phyloP scores from a whole-genome alignment of 371 early-diverging fungal genomes.

The Apophysomyces sp. region DNA sequence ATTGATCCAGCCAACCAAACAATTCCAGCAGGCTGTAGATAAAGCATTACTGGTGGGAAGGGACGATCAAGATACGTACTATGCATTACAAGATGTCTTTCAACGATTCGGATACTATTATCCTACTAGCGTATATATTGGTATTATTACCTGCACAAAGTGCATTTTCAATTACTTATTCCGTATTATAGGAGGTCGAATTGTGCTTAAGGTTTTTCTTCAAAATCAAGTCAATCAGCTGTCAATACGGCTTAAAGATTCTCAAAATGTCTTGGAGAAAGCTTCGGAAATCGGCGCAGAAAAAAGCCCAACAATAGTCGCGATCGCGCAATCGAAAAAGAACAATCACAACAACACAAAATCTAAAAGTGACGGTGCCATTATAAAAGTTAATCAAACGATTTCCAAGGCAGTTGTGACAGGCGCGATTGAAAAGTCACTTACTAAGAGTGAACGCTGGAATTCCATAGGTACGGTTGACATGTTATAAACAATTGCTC shows the following conservation, averaged over 20 bases:
- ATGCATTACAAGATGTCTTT: background rate
- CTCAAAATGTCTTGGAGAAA: background rate
- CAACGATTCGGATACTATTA: background rate
- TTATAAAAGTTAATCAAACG: background rate
- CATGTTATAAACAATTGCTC: background rate
- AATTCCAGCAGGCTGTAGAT: background rate
- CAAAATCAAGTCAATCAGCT: background rate
- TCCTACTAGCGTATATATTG: background rate
- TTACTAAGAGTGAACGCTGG: background rate
- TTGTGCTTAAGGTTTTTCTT: background rate
- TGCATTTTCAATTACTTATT: background rate
- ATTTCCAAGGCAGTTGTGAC: background rate
- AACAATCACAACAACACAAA: background rate
- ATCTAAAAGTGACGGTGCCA: background rate
- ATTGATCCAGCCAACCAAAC: background rate
- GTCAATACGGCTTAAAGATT: background rate
- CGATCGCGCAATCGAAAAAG: background rate
- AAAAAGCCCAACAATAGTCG: background rate
- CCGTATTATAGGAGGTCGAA: background rate
- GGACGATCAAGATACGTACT: background rate
- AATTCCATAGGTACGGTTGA: background rate
- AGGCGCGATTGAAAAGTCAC: background rate
- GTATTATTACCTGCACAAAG: background rate
- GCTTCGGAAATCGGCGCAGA: background rate
- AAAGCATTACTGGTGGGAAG: background rate